Percentiles rank a stretch among this genome's conserved stretches.
Conservation (phyloP, 2,329 filamentous ascomycete genomes). For the Fusarium brachygibbosum region DNA sequence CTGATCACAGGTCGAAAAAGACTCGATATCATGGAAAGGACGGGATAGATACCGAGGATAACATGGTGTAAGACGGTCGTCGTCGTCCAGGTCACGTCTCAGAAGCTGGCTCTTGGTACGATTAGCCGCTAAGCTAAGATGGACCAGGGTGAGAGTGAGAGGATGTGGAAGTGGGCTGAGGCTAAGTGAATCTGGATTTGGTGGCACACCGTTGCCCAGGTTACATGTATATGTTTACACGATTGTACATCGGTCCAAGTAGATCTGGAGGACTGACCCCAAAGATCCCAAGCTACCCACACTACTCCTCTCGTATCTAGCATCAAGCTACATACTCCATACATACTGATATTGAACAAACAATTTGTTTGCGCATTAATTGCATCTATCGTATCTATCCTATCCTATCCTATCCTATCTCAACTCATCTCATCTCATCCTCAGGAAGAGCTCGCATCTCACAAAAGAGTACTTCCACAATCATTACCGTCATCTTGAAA, state of each 20-base stretch:
- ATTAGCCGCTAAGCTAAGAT: constrained; percentile 26
- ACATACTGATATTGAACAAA: constrained; percentile 11
- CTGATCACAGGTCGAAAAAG: background rate
- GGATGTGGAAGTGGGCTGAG: constrained; percentile 15
- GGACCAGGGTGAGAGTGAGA: constrained; percentile 26
- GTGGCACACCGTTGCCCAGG: constrained; percentile 29
- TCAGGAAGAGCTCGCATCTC: constrained; percentile 28
- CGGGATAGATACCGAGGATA: constrained; percentile 10
- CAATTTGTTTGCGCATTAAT: constrained; percentile 12
- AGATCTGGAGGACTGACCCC: constrained; percentile 29
- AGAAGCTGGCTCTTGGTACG: constrained; percentile 28
- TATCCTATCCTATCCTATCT: background rate
- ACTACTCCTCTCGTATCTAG: constrained; percentile 43
- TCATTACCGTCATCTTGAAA: constrained; percentile 48
- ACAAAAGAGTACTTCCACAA: constrained; percentile 38
- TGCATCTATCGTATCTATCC: constrained; percentile 24
- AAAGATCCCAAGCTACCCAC: constrained; percentile 38
- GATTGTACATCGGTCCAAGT: constrained; percentile 13
- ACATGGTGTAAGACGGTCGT: constrained; percentile 7
- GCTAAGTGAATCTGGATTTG: constrained; percentile 22
- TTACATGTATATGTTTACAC: constrained; percentile 24
- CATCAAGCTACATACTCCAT: constrained; percentile 36
- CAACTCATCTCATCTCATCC: constrained; percentile 14
- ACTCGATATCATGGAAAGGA: background rate
- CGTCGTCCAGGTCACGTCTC: constrained; percentile 39